Base-by-base conservation (phyloP, 257 asterid genomes). In the Henckelia pumila region DNA sequence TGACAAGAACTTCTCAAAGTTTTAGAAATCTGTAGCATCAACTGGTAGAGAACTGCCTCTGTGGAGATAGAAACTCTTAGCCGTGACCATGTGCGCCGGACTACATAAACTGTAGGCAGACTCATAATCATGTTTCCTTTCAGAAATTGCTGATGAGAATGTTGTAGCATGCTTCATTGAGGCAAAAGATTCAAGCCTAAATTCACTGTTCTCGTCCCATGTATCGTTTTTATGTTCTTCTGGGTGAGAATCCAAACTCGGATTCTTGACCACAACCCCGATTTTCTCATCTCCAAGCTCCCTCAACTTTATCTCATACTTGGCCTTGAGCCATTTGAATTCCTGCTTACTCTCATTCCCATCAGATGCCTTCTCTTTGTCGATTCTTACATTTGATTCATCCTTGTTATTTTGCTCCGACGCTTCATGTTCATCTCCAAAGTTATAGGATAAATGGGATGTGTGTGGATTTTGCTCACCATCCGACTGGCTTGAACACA, bases 241-340 rank as follows among this genome's bases (percentile, higher is more conserved):
- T 70, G 63, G 30, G 28, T 55, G 56, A 28, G 67, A 50, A 20
- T 59, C 57, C 50, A 63, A 35, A 53, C n/a, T 30, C 5, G 70
- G 67, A 72, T 76, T 57, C 64, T 78, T 73, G 40, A 76, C 70
- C 64, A 61, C 20, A 8, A 73, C 69, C 59, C 84, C 75, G 0
- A 79, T 74, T 23, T 77, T 81, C 40, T 82, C 76, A 77, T 81
- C 81, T 28, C 71, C 79, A 33, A 86, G 74, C 52, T 80, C 88
- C 67, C 82, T 84, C 79, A 84, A 25, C 64, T 86, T 89, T 77
- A 65, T 66, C 61, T 78, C 87, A 64, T 81, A 84, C 81, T 78
- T 89, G 52, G 87, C 92, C 86, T 86, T 85, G 25, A 86, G 85
- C 95, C 95, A 85, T 74, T 85, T 79, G 33, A 82, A 55, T 66